Conservation (phyloP, 1,284 basidiomycete species). For the Ustilago lituana region DNA sequence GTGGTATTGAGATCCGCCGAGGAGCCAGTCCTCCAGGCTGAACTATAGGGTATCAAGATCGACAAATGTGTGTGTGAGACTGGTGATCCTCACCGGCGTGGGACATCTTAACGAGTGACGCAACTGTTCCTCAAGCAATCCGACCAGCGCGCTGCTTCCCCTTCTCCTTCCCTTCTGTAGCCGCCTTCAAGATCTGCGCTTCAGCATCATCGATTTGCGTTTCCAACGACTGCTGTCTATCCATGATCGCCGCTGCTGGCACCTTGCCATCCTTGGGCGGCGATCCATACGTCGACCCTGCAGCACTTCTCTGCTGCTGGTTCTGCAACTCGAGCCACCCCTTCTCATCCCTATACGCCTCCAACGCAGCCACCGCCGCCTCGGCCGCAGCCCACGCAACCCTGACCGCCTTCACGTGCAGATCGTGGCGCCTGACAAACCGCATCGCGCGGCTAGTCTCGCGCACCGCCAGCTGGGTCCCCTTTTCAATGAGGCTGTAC, state of each 20-base stretch:
- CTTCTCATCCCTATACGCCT: conserved; percentile 50
- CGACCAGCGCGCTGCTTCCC: not conserved
- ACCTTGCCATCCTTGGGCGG: not conserved
- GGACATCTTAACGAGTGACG: no score
- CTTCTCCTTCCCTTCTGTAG: not conserved
- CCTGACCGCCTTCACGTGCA: conserved; percentile 49
- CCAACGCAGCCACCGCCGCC: conserved; percentile 49
- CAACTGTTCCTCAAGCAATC: not conserved
- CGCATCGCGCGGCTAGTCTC: conserved; percentile 41
- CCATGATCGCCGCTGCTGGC: conserved; percentile 7
- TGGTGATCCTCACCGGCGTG: no score
- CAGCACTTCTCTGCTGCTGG: not conserved
- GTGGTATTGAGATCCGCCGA: no score
- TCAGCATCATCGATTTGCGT: conserved; percentile 15
- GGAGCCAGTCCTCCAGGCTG: no score
- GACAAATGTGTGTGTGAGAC: no score
- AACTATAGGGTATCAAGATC: no score
- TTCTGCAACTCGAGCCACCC: conserved; percentile 26
- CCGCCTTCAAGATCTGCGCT: not conserved
- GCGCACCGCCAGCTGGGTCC: conserved; percentile 43
- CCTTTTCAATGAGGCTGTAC: conserved; percentile 34
- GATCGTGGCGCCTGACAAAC: conserved; percentile 43
- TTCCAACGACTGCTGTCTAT: not conserved
- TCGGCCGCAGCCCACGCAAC: conserved; percentile 47
- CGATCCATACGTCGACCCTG: not conserved